Base-by-base conservation (phyloP, 306 rosid genomes). In the Vigna mungo region DNA sequence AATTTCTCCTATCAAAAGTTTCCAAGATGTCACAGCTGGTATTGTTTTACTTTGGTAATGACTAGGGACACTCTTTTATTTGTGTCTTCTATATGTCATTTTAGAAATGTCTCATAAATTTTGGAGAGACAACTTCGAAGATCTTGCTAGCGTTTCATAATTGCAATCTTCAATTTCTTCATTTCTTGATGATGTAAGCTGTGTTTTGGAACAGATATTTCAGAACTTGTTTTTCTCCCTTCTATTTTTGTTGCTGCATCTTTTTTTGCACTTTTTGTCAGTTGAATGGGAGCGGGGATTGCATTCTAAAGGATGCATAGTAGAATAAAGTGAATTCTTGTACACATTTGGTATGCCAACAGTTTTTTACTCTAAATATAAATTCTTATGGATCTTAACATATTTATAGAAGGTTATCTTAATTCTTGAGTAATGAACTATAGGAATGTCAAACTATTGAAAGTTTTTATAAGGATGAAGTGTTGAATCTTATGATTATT, bases 171-270 rank as follows among this genome's bases (percentile, higher is more conserved):
- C 13, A 41, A 41, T 9, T 21, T 9, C 16, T 18, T n/a, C 3
- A 58, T 59, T 37, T 70, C 61, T 61, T 51, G 71, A 43, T 4
- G 7, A 30, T 68, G 60, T 70, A 76, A 62, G 30, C 55, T 17
- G 34, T 62, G 52, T 52, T 76, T 41, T 52, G 72, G 78, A 68
- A 64, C 49, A 53, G 56, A 76, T 63, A 63, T 56, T 61, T 44
- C 30, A 53, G 44, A 16, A 80, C 27, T 63, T 34, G 41, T 18
- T 41, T 18, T 30, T 14, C 18, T 15, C 14, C 30, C n/a, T 6
- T 2, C 37, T 36, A 5, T 43, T 34, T 34, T 72, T 54, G 39
- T 27, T 53, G 74, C 44, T 10, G 7, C 49, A 53, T 49, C 56
- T 15, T 39, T 52, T 43, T 63, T 43, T 63, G 56, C 41, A 30